Conservation (phyloP, 2,329 filamentous ascomycete species). For the Coleophoma crateriformis region DNA sequence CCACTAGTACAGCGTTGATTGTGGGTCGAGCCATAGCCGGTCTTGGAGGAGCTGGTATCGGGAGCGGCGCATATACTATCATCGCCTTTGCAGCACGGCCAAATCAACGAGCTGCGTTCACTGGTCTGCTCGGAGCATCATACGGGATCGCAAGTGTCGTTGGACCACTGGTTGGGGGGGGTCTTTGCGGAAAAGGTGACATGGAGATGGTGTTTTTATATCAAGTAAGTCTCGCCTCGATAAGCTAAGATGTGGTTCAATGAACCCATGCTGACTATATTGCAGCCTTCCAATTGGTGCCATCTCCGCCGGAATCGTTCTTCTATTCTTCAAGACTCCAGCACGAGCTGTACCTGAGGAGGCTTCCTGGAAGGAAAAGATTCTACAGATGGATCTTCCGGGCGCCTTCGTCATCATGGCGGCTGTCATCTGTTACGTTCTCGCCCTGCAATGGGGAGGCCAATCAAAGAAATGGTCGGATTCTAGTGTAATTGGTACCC, state of each 20-base stretch:
- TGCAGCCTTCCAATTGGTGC: slow-evolving; percentile 38
- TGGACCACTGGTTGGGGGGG: slow-evolving; percentile 29
- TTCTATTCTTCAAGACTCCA: slow-evolving; percentile 38
- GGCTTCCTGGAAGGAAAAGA: slow-evolving; percentile 35
- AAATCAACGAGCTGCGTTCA: slow-evolving; percentile 26
- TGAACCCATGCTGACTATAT: background rate
- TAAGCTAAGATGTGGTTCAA: background rate
- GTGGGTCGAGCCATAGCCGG: slow-evolving; percentile 29
- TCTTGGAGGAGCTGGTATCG: slow-evolving; percentile 25
- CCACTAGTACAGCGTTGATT: slow-evolving; percentile 28
- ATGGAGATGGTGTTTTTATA: slow-evolving; percentile 32
- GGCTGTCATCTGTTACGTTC: slow-evolving; percentile 35
- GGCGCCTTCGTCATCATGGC: slow-evolving; percentile 40
- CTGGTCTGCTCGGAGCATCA: slow-evolving; percentile 26
- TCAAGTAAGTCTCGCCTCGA: slow-evolving; percentile 7
- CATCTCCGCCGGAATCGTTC: slow-evolving; percentile 29
- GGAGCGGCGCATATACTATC: slow-evolving; percentile 37
- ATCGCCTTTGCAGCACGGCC: slow-evolving; percentile 31
- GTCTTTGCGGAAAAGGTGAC: slow-evolving; percentile 31
- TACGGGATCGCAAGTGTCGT: slow-evolving; percentile 23
- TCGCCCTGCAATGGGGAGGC: slow-evolving; percentile 44
- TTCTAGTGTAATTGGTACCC: slow-evolving; percentile 34
- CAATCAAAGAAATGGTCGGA: slow-evolving; percentile 36
- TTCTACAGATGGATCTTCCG: slow-evolving; percentile 41
- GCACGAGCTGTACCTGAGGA: slow-evolving; percentile 30